phyloP scores from a whole-genome alignment of 345 rosid genomes.

The Lepidium aucheri region DNA sequence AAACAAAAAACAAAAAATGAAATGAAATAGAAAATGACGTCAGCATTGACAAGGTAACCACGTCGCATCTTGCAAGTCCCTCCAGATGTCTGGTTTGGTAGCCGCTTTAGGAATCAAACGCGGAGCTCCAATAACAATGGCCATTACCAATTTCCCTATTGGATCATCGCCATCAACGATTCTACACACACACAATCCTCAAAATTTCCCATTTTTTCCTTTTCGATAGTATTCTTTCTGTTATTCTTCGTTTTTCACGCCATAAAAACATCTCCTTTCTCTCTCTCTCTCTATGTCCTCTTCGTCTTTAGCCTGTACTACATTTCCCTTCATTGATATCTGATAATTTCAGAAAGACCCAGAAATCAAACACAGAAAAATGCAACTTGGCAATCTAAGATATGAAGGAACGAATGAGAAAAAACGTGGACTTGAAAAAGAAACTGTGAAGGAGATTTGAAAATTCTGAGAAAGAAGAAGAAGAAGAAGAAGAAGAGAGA shows the following conservation, averaged over 20 bases:
- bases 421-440: constrained; percentile 4
- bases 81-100: constrained; percentile 66
- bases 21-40: constrained; percentile 21
- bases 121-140: constrained; percentile 39
- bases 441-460: constrained; percentile 29
- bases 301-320: neutral
- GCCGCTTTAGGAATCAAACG: constrained; percentile 48
- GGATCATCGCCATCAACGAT: neutral
- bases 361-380: neutral
- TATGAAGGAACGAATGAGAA: constrained; percentile 16
- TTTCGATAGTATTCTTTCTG: neutral
- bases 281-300: neutral
- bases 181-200: neutral
- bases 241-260: constrained; percentile 1
- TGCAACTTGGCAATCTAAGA: constrained; percentile 6
- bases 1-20: neutral
- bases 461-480: constrained; percentile 38
- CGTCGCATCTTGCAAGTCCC: constrained; percentile 29
- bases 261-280: constrained; percentile 2
- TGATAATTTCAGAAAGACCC: neutral
- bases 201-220: constrained; percentile 9
- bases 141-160: constrained; percentile 22
- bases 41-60: constrained; percentile 25
- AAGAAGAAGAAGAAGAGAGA: constrained; percentile 26
- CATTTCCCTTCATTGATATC: constrained; percentile 8